Evolutionary conservation across 1,284 basidiomycete genomes (phyloP), one percentile per base, ranked within the genome.

Genomic region (Austroboletus novae-zelandiae): DNA sequence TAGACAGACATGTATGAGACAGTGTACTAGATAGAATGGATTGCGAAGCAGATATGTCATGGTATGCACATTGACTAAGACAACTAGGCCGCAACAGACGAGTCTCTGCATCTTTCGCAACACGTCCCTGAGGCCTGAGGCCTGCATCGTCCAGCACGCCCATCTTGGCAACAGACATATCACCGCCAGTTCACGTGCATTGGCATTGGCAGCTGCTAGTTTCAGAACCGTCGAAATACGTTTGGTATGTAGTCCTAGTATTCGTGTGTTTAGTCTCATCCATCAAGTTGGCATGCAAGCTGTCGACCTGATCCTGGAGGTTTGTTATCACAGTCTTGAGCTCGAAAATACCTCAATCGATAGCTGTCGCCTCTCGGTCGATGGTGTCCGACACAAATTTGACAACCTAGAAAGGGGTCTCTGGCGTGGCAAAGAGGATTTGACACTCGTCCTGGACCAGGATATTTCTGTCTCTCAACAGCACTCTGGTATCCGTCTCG

Each of bases 131-230:
- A n/a, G n/a, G n/a, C n/a, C n/a, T n/a, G n/a, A 94, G 62, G 31
- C 84, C 83, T 0, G 68, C 71, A 2, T 86, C 85, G 47, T 86
- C 84, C 48, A 81, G 77, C 5, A 78, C 68, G 4, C 67, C 73
- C 0, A 73, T 72, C 9, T 80, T 80, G 1, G 71, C 71, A 15
- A 75, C 71, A 3, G 83, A 73, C 8, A 82, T 71, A 53, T 86
- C 79, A 1, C 79, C 81, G 20, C 85, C 87, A 36, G 84, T 59
- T 97, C 94, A 45, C 76, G 76, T 46, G 91, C 89, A 61, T 92
- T 85, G 0, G 84, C 82, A 53, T 92, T 84, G 1, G 86, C 88
- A 52, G 91, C 87, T 1, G 89, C 84, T 60, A 98, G 79, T 15
- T 75, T 74, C 11, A 97, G 67, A 3, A 89, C 81, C 6, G 69